Evolutionary conservation across 2,329 filamentous ascomycete genomes (phyloP).

Genomic region (Fonsecaea monophora): DNA sequence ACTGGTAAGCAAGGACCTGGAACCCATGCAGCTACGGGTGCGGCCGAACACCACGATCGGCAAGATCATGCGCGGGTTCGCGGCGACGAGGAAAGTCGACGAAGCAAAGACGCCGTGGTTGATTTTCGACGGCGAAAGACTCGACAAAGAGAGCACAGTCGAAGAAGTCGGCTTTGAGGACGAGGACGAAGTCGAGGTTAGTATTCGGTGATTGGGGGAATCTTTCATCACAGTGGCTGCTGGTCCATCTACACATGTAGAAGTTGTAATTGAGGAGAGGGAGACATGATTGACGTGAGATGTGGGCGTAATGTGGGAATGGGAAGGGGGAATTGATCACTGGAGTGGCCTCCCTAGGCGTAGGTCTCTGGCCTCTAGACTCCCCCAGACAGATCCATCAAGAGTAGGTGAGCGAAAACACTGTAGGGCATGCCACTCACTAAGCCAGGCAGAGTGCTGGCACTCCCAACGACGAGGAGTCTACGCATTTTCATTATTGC

Average conservation of each 20-base stretch:
- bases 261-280: too few relatives aligned
- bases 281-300: background rate
- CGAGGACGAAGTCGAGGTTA: conserved; percentile 76
- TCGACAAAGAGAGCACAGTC: conserved; percentile 67
- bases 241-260: too few relatives aligned
- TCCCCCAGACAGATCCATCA: background rate
- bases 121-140: conserved; percentile 75
- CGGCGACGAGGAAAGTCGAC: conserved; percentile 60
- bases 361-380: too few relatives aligned
- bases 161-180: conserved; percentile 75
- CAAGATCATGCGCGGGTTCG: conserved; percentile 69
- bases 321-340: background rate
- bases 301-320: background rate
- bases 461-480: background rate
- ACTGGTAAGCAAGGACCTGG: conserved; percentile 57
- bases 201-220: conserved; percentile 58
- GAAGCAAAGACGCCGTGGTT: conserved; percentile 64
- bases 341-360: background rate
- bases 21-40: conserved; percentile 59
- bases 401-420: background rate
- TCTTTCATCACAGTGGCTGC: too few relatives aligned
- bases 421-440: too few relatives aligned
- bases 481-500: background rate
- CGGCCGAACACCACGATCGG: conserved; percentile 62
- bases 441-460: background rate